A percentile compares a stretch with the other conserved stretches of the same genome.
Evolutionary conservation across 805 yeast species (phyloP).

Genomic region (Saturnispora dispora): DNA sequence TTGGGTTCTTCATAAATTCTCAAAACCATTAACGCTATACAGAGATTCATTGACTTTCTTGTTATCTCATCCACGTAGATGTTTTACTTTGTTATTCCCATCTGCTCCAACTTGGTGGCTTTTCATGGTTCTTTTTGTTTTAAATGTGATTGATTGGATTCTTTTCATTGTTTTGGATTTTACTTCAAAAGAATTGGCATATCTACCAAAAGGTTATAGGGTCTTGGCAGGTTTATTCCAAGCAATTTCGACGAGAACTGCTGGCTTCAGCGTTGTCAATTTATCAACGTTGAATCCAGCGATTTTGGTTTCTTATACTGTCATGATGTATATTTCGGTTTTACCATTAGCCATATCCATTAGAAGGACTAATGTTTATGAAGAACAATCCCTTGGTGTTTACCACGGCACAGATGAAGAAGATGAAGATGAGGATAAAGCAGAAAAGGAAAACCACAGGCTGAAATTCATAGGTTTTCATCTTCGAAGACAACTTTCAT

Average conservation of each 20-base stretch:
- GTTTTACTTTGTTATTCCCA: constrained; percentile 88
- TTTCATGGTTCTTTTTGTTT: constrained; percentile 55
- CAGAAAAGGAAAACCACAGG: constrained; percentile 32
- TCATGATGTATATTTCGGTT: constrained; percentile 98
- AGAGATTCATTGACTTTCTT: constrained; percentile 78
- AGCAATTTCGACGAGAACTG: constrained; percentile 88
- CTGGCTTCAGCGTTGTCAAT: constrained; percentile 75
- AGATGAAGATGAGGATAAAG: constrained; percentile 28
- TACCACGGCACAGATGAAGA: constrained; percentile 32
- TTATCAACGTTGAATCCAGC: constrained; percentile 73
- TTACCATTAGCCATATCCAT: constrained; percentile 93
- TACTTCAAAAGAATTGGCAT: constrained; percentile 39
- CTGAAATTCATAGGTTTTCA: constrained; percentile 73
- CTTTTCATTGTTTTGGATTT: constrained; percentile 75
- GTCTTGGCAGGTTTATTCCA: constrained; percentile 81
- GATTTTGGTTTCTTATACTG: constrained; percentile 83
- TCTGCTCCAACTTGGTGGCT: constrained; percentile 95
- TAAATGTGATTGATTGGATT: constrained; percentile 72
- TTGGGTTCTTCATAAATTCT: constrained; percentile 64
- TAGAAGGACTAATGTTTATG: constrained; percentile 95
- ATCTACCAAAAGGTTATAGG: constrained; percentile 55
- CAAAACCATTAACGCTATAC: constrained; percentile 54
- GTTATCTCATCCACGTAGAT: constrained; percentile 93
- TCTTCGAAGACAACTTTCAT: constrained; percentile 82
- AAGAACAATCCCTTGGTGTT: constrained; percentile 94